Conservation (phyloP, 495 filamentous ascomycete species). For the Neurospora sp. region DNA sequence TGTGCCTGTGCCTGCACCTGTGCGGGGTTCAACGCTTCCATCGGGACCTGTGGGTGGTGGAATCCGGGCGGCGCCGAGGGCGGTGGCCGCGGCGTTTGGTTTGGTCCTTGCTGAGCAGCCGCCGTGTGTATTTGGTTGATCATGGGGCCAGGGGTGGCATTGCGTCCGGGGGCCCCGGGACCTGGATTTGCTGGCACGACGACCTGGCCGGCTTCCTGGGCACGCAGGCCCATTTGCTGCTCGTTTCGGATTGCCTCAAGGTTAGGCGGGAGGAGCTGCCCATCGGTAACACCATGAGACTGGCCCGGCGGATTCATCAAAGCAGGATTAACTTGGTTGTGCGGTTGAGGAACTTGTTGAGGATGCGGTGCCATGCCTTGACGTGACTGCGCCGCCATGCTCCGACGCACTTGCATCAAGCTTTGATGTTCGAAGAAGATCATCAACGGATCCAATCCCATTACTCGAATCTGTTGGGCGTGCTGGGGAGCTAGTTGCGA, state of each 20-base stretch:
- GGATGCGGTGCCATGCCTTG: constrained; percentile 15
- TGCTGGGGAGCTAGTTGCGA: constrained; percentile 12
- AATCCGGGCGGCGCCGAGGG: constrained; percentile 27
- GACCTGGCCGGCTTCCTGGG: constrained; percentile 39
- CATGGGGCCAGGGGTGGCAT: constrained; percentile 26
- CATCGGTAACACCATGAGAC: constrained; percentile 22
- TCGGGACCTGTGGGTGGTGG: constrained; percentile 28
- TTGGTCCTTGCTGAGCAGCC: constrained; percentile 22
- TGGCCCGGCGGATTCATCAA: constrained; percentile 25
- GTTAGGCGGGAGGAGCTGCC: constrained; percentile 29
- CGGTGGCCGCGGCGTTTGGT: constrained; percentile 24
- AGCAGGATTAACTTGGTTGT: constrained; percentile 27
- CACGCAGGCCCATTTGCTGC: constrained; percentile 33
- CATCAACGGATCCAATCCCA: constrained; percentile 30
- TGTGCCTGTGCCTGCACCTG: constrained; percentile 26
- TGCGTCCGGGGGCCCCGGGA: constrained; percentile 33
- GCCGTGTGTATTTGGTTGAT: constrained; percentile 17
- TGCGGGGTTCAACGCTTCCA: constrained; percentile 20
- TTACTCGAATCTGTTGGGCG: constrained; percentile 19
- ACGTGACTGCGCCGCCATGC: constrained; percentile 8
- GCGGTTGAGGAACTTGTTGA: constrained; percentile 20
- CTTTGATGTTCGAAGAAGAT: constrained; percentile 30
- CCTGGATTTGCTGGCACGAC: constrained; percentile 40
- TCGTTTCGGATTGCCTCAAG: constrained; percentile 41
- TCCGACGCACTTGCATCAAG: constrained; percentile 12